phyloP scores from a whole-genome alignment of 106 monocot genomes.

The Dendrobium officinale region DNA sequence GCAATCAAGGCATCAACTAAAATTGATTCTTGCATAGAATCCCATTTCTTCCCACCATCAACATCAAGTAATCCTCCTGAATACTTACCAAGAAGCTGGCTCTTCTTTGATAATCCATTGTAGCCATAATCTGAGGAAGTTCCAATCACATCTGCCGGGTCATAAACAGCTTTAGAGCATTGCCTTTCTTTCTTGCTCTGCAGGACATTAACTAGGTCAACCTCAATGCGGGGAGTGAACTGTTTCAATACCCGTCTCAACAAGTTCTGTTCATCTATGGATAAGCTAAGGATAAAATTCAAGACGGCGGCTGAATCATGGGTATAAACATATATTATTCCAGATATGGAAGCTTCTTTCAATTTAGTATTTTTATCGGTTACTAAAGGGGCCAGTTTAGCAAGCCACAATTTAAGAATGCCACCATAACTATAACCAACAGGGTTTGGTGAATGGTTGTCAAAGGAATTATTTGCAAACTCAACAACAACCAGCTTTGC shows the following conservation, averaged over 20 bases:
- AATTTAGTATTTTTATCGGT: conserved; percentile 92
- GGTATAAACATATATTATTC: too few species aligned
- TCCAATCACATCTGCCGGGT: conserved; percentile 66
- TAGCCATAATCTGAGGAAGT: conserved; percentile 90
- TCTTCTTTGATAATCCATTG: conserved; percentile 59
- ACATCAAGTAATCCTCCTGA: conserved; percentile 71
- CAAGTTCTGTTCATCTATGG: conserved; percentile 82
- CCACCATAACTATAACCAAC: conserved; percentile 70
- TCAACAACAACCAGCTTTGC: conserved; percentile 97
- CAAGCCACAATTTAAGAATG: conserved; percentile 94
- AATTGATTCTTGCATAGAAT: conserved; percentile 52
- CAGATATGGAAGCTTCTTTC: conserved; percentile 88
- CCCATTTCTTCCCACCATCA: conserved; percentile 62
- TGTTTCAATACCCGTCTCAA: conserved; percentile 90
- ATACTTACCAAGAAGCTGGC: conserved; percentile 53
- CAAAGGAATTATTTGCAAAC: conserved; percentile 93
- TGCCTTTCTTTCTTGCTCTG: conserved; percentile 94
- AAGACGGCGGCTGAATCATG: conserved; percentile 80
- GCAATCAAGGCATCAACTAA: conserved; percentile 26
- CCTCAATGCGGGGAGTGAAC: conserved; percentile 95
- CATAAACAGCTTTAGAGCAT: conserved; percentile 79
- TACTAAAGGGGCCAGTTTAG: conserved; percentile 84
- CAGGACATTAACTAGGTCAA: conserved; percentile 88
- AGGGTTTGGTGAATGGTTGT: conserved; percentile 62
- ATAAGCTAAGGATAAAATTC: conserved; percentile 82